A percentile compares a stretch with the other conserved stretches of the same genome.
These are phyloP conservation scores for Penicillium cataractarum DNA, from an alignment of 495 filamentous ascomycete genomes.

Conservation along the genomic window DNA sequence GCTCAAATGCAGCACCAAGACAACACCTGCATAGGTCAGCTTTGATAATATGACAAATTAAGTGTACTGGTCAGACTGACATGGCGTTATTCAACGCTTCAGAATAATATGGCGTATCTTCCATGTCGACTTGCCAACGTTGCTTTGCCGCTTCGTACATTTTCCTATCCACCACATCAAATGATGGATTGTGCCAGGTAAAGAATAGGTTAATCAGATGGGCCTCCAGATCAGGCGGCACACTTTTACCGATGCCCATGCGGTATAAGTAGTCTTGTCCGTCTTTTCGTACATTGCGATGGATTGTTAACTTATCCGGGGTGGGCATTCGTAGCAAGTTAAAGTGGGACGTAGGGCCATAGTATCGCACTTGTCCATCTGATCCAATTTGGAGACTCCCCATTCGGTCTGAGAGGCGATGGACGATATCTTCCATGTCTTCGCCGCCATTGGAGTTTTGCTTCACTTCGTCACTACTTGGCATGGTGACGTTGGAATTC, in stretches of 20 bases:
- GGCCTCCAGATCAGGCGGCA: slow-evolving; percentile 26
- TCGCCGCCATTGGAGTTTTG: neutral
- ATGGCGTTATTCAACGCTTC: slow-evolving; percentile 39
- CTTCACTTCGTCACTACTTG: neutral
- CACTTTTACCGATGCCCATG: slow-evolving; percentile 23
- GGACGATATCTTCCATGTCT: slow-evolving; percentile 16
- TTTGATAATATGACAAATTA: neutral
- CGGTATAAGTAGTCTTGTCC: slow-evolving; percentile 23
- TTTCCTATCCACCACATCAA: slow-evolving; percentile 36
- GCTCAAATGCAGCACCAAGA: slow-evolving; percentile 35
- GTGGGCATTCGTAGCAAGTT: slow-evolving; percentile 4
- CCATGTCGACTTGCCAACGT: slow-evolving; percentile 15
- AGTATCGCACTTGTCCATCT: slow-evolving; percentile 9
- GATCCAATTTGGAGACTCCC: slow-evolving; percentile 4
- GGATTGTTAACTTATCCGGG: slow-evolving; percentile 13
- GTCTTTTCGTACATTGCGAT: slow-evolving; percentile 27
- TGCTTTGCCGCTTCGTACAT: slow-evolving; percentile 29
- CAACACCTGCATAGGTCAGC: slow-evolving; percentile 29
- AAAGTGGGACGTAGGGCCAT: slow-evolving; percentile 8
- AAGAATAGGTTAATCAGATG: slow-evolving; percentile 41
- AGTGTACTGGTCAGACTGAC: slow-evolving; percentile 20
- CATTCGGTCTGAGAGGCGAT: slow-evolving; percentile 7
- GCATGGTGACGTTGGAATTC: neutral
- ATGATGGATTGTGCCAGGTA: slow-evolving; percentile 38
- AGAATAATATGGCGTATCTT: slow-evolving; percentile 37